Evolutionary conservation across 1,139 yeast species (phyloP), one percentile per base, ranked within the genome.

Genomic region (Chernovozyma aurita): DNA sequence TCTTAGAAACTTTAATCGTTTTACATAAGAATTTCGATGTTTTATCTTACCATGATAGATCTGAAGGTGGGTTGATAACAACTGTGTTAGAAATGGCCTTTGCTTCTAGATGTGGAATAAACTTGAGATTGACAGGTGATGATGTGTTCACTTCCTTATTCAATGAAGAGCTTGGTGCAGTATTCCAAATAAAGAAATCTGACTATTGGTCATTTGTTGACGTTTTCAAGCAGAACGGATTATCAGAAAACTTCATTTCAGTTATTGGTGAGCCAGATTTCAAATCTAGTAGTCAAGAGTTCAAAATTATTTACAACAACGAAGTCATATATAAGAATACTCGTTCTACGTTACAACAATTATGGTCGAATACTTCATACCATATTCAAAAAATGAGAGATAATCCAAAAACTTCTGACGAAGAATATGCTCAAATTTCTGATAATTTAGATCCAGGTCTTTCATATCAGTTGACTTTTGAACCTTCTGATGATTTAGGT

Each of bases 81-180:
- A 82, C 98, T 8, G 67, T 85, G 33, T 65, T 84, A 30, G 99
- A 94, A 66, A 92, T 94, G 98, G 95, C 96, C 1, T 94, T 94
- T 66, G 95, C 98, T 33, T 90, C 94, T 24, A 83, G 97, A 65
- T 76, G 79, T 40, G 99, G 98, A 46, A 57, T 90, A 42, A 65
- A 74, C 34, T 58, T 85, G 37, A 54, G 58, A 31, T 42, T 71
- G 32, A 39, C 47, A 8, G 61, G 65, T 24, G 49, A 53, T 24
- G 62, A 61, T 21, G 72, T 70, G 39, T 63, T 76, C 37, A 63
- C 76, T n/a, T 69, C 70, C 33, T 68, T 90, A 48, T 94, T 92
- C 70, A 85, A 82, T 55, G 98, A 94, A 67, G 97, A 92, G 57
- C 73, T 94, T 37, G 98, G 97, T 56, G 95, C 95, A 28, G 95